phyloP scores from a whole-genome alignment of 2,329 filamentous ascomycete genomes.

The Colletotrichum sp. region DNA sequence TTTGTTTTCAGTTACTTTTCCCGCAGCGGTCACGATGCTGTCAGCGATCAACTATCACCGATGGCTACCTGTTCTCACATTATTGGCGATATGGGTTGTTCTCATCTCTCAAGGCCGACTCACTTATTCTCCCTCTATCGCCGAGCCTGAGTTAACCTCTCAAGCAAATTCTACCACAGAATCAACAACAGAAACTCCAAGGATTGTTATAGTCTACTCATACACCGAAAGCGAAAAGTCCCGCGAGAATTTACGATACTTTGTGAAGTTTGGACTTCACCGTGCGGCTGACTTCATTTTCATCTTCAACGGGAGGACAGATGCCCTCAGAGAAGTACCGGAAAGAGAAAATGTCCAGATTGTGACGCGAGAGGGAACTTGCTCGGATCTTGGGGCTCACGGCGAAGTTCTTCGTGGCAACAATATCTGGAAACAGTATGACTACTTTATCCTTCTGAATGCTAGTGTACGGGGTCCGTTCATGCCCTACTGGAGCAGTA shows the following conservation, averaged over 20 bases:
- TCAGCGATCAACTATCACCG: background rate
- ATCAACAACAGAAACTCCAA: background rate
- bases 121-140: background rate
- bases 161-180: background rate
- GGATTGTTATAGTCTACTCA: background rate
- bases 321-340: constrained; percentile 29
- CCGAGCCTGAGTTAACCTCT: background rate
- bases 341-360: background rate
- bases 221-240: background rate
- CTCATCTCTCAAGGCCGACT: background rate
- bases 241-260: constrained; percentile 35
- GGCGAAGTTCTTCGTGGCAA: constrained; percentile 24
- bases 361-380: background rate
- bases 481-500: constrained; percentile 34
- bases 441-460: constrained; percentile 38
- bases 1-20: background rate
- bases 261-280: constrained; percentile 39
- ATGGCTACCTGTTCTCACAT: background rate
- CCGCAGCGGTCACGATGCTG: background rate
- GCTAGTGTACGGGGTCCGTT: constrained; percentile 39
- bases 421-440: constrained; percentile 35
- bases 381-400: background rate
- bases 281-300: constrained; percentile 41
- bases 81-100: background rate
- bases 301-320: constrained; percentile 38